Base-by-base conservation (phyloP, 75 land plant genomes). In the Cupressus sempervirens region DNA sequence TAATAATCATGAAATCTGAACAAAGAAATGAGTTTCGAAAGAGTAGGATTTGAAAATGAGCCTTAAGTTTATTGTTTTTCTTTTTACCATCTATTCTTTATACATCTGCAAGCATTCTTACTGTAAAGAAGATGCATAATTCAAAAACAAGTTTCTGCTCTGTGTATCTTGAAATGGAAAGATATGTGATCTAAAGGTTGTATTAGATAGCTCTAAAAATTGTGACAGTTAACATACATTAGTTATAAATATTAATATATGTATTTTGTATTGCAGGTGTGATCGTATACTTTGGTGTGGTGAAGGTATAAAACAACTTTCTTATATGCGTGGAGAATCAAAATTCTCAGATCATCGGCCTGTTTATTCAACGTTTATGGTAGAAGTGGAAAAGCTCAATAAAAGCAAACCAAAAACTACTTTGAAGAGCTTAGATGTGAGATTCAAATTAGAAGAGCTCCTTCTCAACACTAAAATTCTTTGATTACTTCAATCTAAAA, bases 231-330 rank as follows among this genome's bases (percentile, higher is more conserved):
- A 29, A 30, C 13, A 68, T 26, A 30, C n/a, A 68, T 10, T n/a
- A n/a, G 8, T 23, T 20, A 5, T 68, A 68, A 30, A 38, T 38
- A 38, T 38, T 30, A 68, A 68, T 68, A n/a, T 29, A 68, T 26
- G 73, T 68, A 30, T 68, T 68, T 26, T 30, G 2, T n/a, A n/a
- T 65, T 81, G 32, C 43, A 93, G 94, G 94, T 93, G 94, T 83
- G 94, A 93, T 82, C 85, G 94, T 6, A 92, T 93, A 50, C 87
- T 93, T 11, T 93, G 94, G 94, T 82, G 83, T 62, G 94, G 94
- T 30, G 41, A 88, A 50, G 94, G 91, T 1, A 68, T 93, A 30
- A 87, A 81, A 68, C 91, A 93, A 82, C 56, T 93, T 26, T 76
- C 88, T 26, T 93, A 93, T 68, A 81, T 84, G 30, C 35, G 93